phyloP scores from a whole-genome alignment of 2,329 filamentous ascomycete genomes.

The Stagonosporopsis rhizophila region DNA sequence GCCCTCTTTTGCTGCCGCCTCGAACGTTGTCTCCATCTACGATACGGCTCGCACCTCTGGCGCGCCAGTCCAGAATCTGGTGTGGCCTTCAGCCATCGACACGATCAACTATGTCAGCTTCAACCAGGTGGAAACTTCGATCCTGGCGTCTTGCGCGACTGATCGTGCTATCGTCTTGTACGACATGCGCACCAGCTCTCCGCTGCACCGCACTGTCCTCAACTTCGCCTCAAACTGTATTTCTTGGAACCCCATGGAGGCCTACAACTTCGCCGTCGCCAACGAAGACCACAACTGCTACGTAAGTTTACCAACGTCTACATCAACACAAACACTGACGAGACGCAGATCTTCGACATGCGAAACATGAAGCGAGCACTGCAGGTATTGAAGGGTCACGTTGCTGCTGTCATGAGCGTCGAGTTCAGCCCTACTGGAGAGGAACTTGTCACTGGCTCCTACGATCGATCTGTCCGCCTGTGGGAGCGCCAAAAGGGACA shows the following conservation, averaged over 20 bases:
- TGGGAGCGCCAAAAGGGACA: conserved; percentile 84
- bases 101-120: conserved; percentile 89
- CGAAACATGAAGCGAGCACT: conserved; percentile 85
- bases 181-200: conserved; percentile 85
- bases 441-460: conserved; percentile 88
- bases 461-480: conserved; percentile 85
- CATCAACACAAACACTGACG: conserved; percentile 9
- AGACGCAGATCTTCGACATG: conserved; percentile 79
- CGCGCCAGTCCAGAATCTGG: conserved; percentile 79
- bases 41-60: conserved; percentile 80
- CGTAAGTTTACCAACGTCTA: conserved; percentile 22
- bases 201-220: conserved; percentile 80
- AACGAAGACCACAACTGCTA: conserved; percentile 95
- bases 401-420: conserved; percentile 93
- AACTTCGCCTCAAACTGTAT: conserved; percentile 94
- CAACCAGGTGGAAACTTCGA: conserved; percentile 92
- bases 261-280: conserved; percentile 91
- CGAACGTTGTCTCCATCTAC: conserved; percentile 83
- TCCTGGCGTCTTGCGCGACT: conserved; percentile 83
- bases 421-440: conserved; percentile 95
- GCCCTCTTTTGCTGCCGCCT: conserved; percentile 80
- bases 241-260: conserved; percentile 94
- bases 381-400: conserved; percentile 90
- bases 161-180: conserved; percentile 91
- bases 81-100: conserved; percentile 84